A percentile compares a stretch with the other conserved stretches of the same genome.
phyloP scores from a whole-genome alignment of 371 early-diverging fungal genomes.

The Mucor lusitanicus region DNA sequence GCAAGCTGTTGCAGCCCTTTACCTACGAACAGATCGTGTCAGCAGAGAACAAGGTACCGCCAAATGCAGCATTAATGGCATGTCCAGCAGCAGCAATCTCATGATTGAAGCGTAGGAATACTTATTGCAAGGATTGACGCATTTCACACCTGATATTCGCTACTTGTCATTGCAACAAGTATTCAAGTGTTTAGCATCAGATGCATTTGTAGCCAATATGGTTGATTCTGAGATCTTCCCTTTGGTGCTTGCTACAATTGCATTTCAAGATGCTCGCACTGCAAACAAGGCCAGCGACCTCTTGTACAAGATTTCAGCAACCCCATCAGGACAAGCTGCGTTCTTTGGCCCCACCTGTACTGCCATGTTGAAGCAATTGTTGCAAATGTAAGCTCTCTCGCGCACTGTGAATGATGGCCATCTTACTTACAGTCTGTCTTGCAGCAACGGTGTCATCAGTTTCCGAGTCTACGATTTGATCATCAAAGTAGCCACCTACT shows the following conservation, averaged over 20 bases:
- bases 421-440: too few relatives aligned
- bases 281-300: conserved; percentile 45
- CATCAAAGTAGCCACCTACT: conserved; percentile 39
- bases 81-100: neutral
- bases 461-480: conserved; percentile 56
- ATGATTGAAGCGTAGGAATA: conserved; percentile 24
- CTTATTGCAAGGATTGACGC: conserved; percentile 44
- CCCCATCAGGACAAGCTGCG: conserved; percentile 12
- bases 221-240: conserved; percentile 45
- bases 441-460: conserved; percentile 43
- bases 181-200: conserved; percentile 38
- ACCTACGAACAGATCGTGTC: conserved; percentile 26
- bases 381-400: conserved; percentile 23
- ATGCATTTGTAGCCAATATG: conserved; percentile 29
- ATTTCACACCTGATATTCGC: conserved; percentile 48
- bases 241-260: conserved; percentile 34
- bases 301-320: conserved; percentile 26
- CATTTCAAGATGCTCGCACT: conserved; percentile 45
- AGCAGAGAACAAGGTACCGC: conserved; percentile 24
- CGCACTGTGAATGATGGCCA: too few relatives aligned
- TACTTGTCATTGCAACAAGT: conserved; percentile 43
- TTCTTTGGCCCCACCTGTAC: conserved; percentile 18
- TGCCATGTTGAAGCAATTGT: conserved; percentile 24
- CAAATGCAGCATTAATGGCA: too few relatives aligned
- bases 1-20: conserved; percentile 33